These are phyloP conservation scores for Adiantum capillusveneris DNA, from an alignment of 75 land plant genomes.

Conservation along the genomic window DNA sequence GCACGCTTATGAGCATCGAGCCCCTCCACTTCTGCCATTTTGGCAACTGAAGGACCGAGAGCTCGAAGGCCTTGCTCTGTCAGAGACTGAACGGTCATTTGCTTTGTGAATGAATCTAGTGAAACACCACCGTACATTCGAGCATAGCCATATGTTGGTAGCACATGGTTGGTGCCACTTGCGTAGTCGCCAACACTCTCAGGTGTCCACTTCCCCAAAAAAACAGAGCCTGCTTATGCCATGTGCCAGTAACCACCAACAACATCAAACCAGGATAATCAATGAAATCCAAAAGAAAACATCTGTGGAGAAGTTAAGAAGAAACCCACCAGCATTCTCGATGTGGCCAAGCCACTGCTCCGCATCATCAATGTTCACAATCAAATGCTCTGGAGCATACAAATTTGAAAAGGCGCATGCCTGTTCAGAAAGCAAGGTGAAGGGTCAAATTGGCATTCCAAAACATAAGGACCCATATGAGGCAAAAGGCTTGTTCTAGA, in stretches of 20 bases:
- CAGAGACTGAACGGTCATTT: constrained; percentile 90
- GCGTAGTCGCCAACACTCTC: constrained; percentile 99
- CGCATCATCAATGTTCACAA: constrained; percentile 83
- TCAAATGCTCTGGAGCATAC: constrained; percentile 98
- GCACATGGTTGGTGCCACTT: constrained; percentile 98
- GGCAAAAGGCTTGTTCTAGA: no score
- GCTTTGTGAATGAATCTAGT: constrained; percentile 84
- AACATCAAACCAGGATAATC: not conserved
- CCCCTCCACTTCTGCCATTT: constrained; percentile 98
- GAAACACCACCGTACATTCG: constrained; percentile 96
- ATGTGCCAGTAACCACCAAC: not conserved
- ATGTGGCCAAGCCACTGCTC: constrained; percentile 78
- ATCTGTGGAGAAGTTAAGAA: no score
- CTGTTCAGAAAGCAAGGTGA: constrained; percentile 44
- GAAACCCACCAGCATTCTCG: constrained; percentile 88
- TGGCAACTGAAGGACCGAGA: constrained; percentile 84
- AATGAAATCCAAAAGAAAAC: constrained; percentile 1
- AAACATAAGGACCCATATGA: no score
- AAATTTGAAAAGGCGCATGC: constrained; percentile 88
- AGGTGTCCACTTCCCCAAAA: constrained; percentile 93
- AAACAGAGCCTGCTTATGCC: constrained; percentile 82
- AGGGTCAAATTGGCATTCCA: no score
- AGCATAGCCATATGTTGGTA: constrained; percentile 99
- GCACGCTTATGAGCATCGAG: constrained; percentile 96
- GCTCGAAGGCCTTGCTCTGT: constrained; percentile 71